Evolutionary conservation across 2,329 filamentous ascomycete species (phyloP).

Genomic region (Lachnum nothofagi): DNA sequence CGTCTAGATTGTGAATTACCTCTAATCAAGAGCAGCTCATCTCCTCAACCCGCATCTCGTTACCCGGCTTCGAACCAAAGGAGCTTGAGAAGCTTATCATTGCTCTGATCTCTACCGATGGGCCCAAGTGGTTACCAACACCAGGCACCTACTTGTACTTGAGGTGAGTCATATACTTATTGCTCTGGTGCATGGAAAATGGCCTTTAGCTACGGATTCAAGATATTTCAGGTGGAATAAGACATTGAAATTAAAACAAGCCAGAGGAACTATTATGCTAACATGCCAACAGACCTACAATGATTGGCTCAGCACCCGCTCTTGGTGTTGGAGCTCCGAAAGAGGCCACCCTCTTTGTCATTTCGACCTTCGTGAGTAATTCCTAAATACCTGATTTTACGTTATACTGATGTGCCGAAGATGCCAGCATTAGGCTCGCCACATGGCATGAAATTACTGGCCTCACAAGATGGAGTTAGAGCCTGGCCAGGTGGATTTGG

Average conservation of each 20-base stretch:
- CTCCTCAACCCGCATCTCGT: conserved; percentile 61
- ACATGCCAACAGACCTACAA: conserved; percentile 49
- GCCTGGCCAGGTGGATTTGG: conserved; percentile 94
- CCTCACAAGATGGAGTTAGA: conserved; percentile 73
- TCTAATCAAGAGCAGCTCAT: conserved; percentile 36
- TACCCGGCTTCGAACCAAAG: conserved; percentile 66
- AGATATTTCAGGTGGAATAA: too few relatives aligned
- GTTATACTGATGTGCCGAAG: conserved; percentile 34
- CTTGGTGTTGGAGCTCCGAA: conserved; percentile 75
- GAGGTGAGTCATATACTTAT: conserved; percentile 2
- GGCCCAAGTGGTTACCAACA: conserved; percentile 72
- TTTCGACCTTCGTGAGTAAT: conserved; percentile 58
- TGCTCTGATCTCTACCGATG: conserved; percentile 67
- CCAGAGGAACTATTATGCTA: background rate
- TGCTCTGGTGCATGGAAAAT: background rate
- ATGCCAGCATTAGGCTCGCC: conserved; percentile 52
- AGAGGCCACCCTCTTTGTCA: conserved; percentile 85
- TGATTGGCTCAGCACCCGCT: conserved; percentile 77
- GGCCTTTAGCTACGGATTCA: too few relatives aligned
- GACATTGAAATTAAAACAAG: too few relatives aligned
- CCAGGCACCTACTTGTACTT: conserved; percentile 75
- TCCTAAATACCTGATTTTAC: conserved; percentile 22
- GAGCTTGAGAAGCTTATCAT: conserved; percentile 71
- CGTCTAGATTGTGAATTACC: conserved; percentile 58
- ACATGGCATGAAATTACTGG: conserved; percentile 68